Conservation (phyloP, 495 filamentous ascomycete species). For the Terfezia boudieri region DNA sequence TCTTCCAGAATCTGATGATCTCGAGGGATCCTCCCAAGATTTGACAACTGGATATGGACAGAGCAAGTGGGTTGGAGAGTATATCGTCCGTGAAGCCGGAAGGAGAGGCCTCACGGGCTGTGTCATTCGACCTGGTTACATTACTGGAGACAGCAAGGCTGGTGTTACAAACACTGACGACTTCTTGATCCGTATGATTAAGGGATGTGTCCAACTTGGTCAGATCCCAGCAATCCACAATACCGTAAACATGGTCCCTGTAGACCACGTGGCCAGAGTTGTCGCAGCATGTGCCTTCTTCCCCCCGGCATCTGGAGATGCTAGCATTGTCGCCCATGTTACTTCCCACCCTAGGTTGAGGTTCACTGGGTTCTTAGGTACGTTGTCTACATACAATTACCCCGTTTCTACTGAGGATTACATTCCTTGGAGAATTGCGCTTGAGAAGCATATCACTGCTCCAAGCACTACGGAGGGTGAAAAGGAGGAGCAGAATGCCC, state of each 20-base stretch:
- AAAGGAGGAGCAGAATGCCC: conserved; percentile 9
- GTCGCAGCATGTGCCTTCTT: conserved; percentile 51
- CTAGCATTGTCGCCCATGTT: conserved; percentile 40
- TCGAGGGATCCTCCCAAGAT: conserved; percentile 39
- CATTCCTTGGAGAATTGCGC: conserved; percentile 21
- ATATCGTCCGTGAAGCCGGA: conserved; percentile 62
- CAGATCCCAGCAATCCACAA: conserved; percentile 58
- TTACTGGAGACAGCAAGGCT: conserved; percentile 49
- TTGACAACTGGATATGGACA: conserved; percentile 80
- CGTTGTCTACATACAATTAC: conserved; percentile 59
- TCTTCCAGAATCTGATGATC: conserved; percentile 40
- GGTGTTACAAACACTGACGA: conserved; percentile 73
- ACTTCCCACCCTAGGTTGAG: conserved; percentile 60
- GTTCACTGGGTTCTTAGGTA: conserved; percentile 53
- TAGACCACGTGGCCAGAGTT: conserved; percentile 58
- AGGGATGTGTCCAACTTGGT: conserved; percentile 65
- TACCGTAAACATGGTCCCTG: conserved; percentile 78
- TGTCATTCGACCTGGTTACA: conserved; percentile 69
- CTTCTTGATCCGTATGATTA: conserved; percentile 73
- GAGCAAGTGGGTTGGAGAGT: conserved; percentile 66
- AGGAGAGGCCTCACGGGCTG: conserved; percentile 49
- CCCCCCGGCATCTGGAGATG: conserved; percentile 29
- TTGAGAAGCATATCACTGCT: conserved; percentile 21
- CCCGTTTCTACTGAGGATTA: conserved; percentile 47
- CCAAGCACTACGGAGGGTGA: conserved; percentile 1